These are phyloP conservation scores for Kazachstania africana DNA, from an alignment of 805 yeast genomes.

Conservation along the genomic window DNA sequence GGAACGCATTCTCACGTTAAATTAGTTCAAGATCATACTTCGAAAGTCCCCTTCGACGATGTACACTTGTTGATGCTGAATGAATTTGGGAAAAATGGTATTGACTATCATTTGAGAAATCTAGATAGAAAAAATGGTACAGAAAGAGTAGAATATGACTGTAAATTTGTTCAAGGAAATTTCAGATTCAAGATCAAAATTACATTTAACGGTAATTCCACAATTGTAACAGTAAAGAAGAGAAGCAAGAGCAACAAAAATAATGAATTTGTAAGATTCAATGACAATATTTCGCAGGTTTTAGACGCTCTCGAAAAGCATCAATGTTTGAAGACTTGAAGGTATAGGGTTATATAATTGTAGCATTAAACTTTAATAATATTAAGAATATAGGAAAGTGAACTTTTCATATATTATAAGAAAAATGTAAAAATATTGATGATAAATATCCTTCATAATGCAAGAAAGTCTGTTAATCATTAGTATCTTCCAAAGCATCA, in stretches of 20 bases:
- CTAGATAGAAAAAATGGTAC: slow-evolving; percentile 10
- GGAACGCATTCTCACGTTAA: slow-evolving; percentile 5
- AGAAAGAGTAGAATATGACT: slow-evolving; percentile 20
- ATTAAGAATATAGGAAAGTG: too few species aligned
- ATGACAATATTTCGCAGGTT: slow-evolving; percentile 13
- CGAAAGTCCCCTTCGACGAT: slow-evolving; percentile 20
- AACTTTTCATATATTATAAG: too few species aligned
- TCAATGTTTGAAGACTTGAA: too few species aligned
- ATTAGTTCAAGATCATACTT: slow-evolving; percentile 12
- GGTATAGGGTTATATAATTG: too few species aligned
- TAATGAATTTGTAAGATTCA: slow-evolving; percentile 13
- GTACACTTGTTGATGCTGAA: slow-evolving; percentile 18
- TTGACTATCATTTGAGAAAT: slow-evolving; percentile 15
- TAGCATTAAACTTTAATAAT: too few species aligned
- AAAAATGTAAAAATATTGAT: too few species aligned
- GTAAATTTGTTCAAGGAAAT: slow-evolving; percentile 18
- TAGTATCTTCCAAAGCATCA: too few species aligned
- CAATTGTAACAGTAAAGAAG: slow-evolving; percentile 14
- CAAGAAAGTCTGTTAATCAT: too few species aligned
- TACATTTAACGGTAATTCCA: slow-evolving; percentile 4
- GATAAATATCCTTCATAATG: too few species aligned
- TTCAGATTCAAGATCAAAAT: slow-evolving; percentile 21
- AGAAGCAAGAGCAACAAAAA: slow-evolving; percentile 8
- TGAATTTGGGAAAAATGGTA: slow-evolving; percentile 18
- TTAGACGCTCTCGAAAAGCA: too few species aligned